These are phyloP conservation scores for Russula vinacea DNA, from an alignment of 768 basidiomycete genomes.

Conservation along the genomic window DNA sequence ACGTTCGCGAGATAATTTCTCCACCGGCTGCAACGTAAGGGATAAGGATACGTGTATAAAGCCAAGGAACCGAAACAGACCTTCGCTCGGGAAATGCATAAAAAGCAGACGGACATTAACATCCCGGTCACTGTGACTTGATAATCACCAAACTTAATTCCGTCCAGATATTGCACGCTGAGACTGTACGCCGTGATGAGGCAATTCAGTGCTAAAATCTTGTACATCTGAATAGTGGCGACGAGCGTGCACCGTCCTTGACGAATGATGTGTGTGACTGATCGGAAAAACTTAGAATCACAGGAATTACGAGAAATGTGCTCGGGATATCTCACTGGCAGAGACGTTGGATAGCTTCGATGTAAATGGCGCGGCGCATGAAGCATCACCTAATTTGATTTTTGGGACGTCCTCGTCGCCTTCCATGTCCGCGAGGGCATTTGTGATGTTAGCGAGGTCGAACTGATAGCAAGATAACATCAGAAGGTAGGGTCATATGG, in stretches of 20 bases:
- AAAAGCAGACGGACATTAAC: constrained; percentile 97
- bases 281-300: not conserved
- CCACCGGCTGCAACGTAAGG: constrained; percentile 68
- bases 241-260: constrained; percentile 98
- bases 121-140: constrained; percentile 96
- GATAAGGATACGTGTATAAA: constrained; percentile 2
- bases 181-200: constrained; percentile 98
- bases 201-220: constrained; percentile 96
- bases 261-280: constrained; percentile 95
- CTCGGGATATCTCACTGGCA: constrained; percentile 63
- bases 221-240: constrained; percentile 99
- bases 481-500: not conserved
- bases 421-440: constrained; percentile 88
- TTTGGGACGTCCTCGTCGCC: constrained; percentile 93
- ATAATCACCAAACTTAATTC: constrained; percentile 99
- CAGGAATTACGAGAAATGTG: constrained; percentile 3
- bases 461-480: constrained; percentile 48
- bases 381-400: constrained; percentile 99
- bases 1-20: constrained; percentile 89
- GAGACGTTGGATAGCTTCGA: constrained; percentile 97
- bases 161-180: constrained; percentile 95
- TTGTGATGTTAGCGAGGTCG: constrained; percentile 73
- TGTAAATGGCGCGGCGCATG: constrained; percentile 97
- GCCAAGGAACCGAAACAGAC: constrained; percentile 43
- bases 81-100: constrained; percentile 96